Conservation (phyloP, 2,329 filamentous ascomycete species). For the Chaetomiaceae sp. region DNA sequence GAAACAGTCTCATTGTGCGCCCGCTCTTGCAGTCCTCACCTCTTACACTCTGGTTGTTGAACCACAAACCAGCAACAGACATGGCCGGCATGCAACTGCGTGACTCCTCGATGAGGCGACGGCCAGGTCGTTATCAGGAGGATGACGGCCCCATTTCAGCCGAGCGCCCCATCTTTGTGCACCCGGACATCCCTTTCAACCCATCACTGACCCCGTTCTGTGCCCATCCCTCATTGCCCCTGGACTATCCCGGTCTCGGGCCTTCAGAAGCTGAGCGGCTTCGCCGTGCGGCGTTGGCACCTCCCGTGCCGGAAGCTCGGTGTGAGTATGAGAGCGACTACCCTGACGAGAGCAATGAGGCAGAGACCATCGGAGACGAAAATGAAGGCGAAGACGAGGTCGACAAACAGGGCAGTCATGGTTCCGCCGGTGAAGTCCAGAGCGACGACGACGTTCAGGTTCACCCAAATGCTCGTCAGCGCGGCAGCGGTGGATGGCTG, state of each 20-base stretch:
- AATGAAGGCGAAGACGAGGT: too few relatives aligned
- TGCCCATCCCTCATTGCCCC: slow-evolving; percentile 22
- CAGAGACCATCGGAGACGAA: too few relatives aligned
- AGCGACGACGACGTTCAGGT: too few relatives aligned
- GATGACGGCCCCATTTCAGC: slow-evolving; percentile 13
- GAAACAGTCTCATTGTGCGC: too few relatives aligned
- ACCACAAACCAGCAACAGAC: background rate
- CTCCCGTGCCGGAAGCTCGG: background rate
- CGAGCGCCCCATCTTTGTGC: slow-evolving; percentile 18
- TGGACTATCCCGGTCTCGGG: slow-evolving; percentile 21
- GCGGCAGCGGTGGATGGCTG: too few relatives aligned
- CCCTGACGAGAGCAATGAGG: background rate
- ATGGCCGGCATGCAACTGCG: slow-evolving; percentile 8
- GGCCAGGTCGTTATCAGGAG: slow-evolving; percentile 25
- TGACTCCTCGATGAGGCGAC: slow-evolving; percentile 31
- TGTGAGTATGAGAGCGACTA: background rate
- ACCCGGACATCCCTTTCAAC: slow-evolving; percentile 25
- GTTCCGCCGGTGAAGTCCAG: too few relatives aligned
- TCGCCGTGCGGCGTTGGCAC: background rate
- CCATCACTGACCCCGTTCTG: slow-evolving; percentile 21
- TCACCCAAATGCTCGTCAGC: too few relatives aligned
- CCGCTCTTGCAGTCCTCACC: too few relatives aligned
- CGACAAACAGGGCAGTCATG: too few relatives aligned
- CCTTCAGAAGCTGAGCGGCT: slow-evolving; percentile 14
- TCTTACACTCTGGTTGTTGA: too few relatives aligned